Evolutionary conservation across 352 stramenopile genomes (phyloP).

Genomic region (Phytophthora vignae): DNA sequence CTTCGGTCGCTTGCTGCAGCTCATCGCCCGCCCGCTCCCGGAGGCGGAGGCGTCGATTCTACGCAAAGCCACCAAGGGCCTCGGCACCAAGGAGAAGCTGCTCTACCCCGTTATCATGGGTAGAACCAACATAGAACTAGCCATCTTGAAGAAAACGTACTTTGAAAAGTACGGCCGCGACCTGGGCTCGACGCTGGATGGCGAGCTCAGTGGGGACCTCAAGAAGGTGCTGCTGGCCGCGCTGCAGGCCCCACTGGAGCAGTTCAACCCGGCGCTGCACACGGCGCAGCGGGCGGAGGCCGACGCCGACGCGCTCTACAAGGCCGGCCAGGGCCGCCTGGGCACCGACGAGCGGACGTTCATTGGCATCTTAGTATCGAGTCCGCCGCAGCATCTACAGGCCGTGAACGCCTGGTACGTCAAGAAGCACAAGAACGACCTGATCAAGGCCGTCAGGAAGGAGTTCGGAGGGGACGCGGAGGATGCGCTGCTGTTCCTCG

Average conservation of each 20-base stretch:
- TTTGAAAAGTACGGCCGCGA: conserved; percentile 62
- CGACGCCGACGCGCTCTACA: conserved; percentile 62
- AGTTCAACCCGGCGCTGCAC: conserved; percentile 63
- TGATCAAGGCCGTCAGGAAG: conserved; percentile 54
- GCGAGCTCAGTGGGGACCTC: conserved; percentile 65
- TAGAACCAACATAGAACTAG: conserved; percentile 65
- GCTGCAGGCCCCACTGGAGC: conserved; percentile 41
- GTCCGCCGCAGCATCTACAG: conserved; percentile 24
- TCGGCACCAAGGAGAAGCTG: conserved; percentile 60
- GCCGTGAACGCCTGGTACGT: conserved; percentile 58
- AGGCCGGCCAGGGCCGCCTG: conserved; percentile 61
- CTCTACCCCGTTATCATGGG: conserved; percentile 53
- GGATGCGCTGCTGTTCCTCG: conserved; percentile 53
- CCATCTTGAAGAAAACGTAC: conserved; percentile 79
- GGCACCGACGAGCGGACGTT: conserved; percentile 67
- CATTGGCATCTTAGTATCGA: conserved; percentile 51
- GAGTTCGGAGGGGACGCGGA: conserved; percentile 28
- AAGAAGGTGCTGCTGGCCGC: conserved; percentile 67
- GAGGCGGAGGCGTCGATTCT: conserved; percentile 65
- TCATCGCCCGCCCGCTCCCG: conserved; percentile 40
- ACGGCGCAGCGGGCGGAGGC: conserved; percentile 55
- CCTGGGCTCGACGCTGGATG: conserved; percentile 48
- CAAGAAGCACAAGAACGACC: conserved; percentile 64
- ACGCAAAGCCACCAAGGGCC: conserved; percentile 58
- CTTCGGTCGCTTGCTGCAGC: too few species aligned